phyloP scores from a whole-genome alignment of 352 stramenopile species.

The Pythium rishiriense region DNA sequence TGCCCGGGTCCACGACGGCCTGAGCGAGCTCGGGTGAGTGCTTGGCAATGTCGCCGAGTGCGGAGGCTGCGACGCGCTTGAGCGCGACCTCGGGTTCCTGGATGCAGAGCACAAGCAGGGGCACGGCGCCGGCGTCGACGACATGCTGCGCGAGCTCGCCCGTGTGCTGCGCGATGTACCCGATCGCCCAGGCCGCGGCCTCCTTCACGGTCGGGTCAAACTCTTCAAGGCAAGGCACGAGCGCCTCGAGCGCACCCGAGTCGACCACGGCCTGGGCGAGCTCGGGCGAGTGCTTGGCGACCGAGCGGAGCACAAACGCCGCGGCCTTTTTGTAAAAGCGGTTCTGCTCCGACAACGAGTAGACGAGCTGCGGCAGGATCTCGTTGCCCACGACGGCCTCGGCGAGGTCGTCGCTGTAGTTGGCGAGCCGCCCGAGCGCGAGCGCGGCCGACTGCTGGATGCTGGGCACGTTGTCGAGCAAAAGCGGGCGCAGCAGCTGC shows the following conservation, averaged over 20 bases:
- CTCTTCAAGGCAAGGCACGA: slow-evolving; percentile 94
- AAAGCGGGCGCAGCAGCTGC: slow-evolving; percentile 91
- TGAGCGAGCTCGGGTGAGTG: slow-evolving; percentile 95
- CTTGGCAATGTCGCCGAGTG: slow-evolving; percentile 94
- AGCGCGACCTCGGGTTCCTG: slow-evolving; percentile 95
- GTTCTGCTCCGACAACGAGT: slow-evolving; percentile 94
- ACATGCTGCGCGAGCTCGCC: slow-evolving; percentile 92
- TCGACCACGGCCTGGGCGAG: slow-evolving; percentile 94
- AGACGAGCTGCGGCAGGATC: slow-evolving; percentile 96
- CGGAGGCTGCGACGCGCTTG: slow-evolving; percentile 92
- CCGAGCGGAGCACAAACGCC: slow-evolving; percentile 92
- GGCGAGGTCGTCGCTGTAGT: slow-evolving; percentile 95
- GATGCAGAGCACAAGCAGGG: slow-evolving; percentile 94
- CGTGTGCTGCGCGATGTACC: slow-evolving; percentile 95
- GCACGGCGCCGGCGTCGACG: slow-evolving; percentile 92
- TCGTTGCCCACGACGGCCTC: slow-evolving; percentile 95
- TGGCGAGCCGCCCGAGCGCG: slow-evolving; percentile 91
- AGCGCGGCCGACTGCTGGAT: slow-evolving; percentile 95
- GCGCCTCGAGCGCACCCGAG: slow-evolving; percentile 88
- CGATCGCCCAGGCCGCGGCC: slow-evolving; percentile 93
- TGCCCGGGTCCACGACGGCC: slow-evolving; percentile 91
- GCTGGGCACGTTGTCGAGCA: slow-evolving; percentile 94
- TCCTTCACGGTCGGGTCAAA: slow-evolving; percentile 96
- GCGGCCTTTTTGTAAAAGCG: slow-evolving; percentile 96
- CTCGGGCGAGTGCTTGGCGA: slow-evolving; percentile 95